A percentile compares a stretch with the other conserved stretches of the same genome.
Evolutionary conservation across 345 rosid species (phyloP).

Genomic region (Jatropha curcas): DNA sequence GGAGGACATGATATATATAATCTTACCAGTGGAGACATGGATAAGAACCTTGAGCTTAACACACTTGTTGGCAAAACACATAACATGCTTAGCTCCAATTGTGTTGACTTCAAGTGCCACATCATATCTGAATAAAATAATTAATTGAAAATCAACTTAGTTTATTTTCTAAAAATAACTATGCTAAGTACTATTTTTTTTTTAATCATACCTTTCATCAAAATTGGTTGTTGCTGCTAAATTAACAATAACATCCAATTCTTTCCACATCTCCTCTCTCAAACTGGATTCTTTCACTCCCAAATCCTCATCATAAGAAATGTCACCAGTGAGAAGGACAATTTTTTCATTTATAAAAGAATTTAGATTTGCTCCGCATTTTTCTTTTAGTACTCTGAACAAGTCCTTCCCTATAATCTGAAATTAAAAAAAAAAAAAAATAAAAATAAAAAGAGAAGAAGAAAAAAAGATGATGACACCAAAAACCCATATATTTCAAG

Average conservation of each 20-base stretch:
- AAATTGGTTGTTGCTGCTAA: constrained; percentile 50
- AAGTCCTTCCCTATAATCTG: constrained; percentile 34
- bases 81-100: constrained; percentile 54
- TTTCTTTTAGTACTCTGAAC: constrained; percentile 22
- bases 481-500: neutral
- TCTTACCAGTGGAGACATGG: constrained; percentile 44
- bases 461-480: neutral
- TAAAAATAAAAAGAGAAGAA: neutral
- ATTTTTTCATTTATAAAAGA: constrained; percentile 19
- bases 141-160: neutral
- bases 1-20: no score
- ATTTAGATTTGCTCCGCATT: constrained; percentile 16
- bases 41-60: constrained; percentile 43
- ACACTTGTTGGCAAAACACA: constrained; percentile 59
- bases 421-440: neutral
- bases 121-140: constrained; percentile 38
- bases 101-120: constrained; percentile 59
- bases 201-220: constrained; percentile 35
- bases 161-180: neutral
- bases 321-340: constrained; percentile 33
- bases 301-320: constrained; percentile 23
- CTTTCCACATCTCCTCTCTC: constrained; percentile 30
- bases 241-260: constrained; percentile 39
- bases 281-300: constrained; percentile 29
- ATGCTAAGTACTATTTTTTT: neutral